Base-by-base conservation (phyloP, 1,139 yeast genomes). In the Sugiyamaella japonica region DNA sequence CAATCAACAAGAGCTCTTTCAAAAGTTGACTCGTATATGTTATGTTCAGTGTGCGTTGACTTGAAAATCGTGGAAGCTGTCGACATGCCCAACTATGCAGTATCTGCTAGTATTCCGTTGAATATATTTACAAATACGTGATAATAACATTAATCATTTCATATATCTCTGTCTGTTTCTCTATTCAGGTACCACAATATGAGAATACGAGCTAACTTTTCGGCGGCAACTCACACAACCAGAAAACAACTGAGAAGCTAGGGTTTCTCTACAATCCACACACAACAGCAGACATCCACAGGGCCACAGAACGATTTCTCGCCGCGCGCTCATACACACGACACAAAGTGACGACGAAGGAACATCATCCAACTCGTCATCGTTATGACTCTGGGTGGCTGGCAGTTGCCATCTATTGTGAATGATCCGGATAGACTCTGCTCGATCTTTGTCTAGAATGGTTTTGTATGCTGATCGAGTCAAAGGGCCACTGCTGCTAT, bases 291-390 rank as follows among this genome's bases (percentile, higher is more conserved):
- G 81, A 68, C 97, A 90, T 62, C 84, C 81, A 68, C 97, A 90
- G 1, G 97, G 97, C 97, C 97, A 90, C 2, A 91, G 75, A 15
- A 90, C 84, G 40, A 90, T 80, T 57, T 85, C 88, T 62, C 97
- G 76, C 7, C 83, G 79, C 56, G 85, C 82, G 9, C 78, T 76
- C 62, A 86, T 93, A 69, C 97, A 90, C 2, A 90, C 85, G 2
- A 88, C 96, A 71, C 97, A 90, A 4, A 70, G 47, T 1, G 57
- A 39, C n/a, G 46, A 39, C 29, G 40, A 31, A 3, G 23, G 40
- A 13, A 13, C 13, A 31, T 31, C 7, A 23, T 44, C 48, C 20
- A 28, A 36, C 8, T 31, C 39, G 25, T 47, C 50, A 17, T 38
- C 45, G 37, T 38, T 39, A n/a, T 16, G 29, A n/a, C 13, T 44